Evolutionary conservation across 768 basidiomycete genomes (phyloP).

Genomic region (Tricholoma sp.): DNA sequence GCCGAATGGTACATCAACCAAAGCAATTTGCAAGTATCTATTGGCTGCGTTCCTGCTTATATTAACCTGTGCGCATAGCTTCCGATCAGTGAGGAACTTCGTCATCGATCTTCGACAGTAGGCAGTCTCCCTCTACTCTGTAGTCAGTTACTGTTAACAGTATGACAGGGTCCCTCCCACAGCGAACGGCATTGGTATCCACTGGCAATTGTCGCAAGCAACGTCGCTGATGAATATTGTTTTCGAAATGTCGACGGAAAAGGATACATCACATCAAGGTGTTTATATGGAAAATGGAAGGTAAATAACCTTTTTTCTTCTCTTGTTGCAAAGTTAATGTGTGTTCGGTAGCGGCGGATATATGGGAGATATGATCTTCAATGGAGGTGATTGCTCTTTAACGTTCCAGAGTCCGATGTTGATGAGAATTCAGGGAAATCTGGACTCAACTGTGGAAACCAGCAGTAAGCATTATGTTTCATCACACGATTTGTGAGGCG

Average conservation of each 20-base stretch:
- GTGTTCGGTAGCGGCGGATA: constrained; percentile 37
- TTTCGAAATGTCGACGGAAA: constrained; percentile 67
- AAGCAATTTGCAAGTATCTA: constrained; percentile 58
- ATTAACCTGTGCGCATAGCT: constrained; percentile 30
- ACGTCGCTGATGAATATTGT: constrained; percentile 72
- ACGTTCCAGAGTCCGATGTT: neutral
- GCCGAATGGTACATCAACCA: constrained; percentile 60
- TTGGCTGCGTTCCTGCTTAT: neutral
- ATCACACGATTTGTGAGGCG: neutral
- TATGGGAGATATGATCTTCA: constrained; percentile 50
- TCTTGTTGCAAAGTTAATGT: neutral
- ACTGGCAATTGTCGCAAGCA: constrained; percentile 82
- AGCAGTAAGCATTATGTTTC: constrained; percentile 46
- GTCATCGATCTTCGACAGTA: constrained; percentile 59
- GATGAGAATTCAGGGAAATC: constrained; percentile 43
- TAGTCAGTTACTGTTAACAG: neutral
- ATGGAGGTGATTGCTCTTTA: constrained; percentile 39
- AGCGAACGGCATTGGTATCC: constrained; percentile 63
- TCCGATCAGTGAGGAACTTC: constrained; percentile 69
- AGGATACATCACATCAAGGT: constrained; percentile 70
- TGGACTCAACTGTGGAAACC: constrained; percentile 75
- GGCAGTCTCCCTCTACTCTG: neutral
- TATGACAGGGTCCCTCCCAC: constrained; percentile 41
- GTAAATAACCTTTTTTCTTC: constrained; percentile 27
- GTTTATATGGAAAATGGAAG: constrained; percentile 80